phyloP scores from a whole-genome alignment of 768 basidiomycete genomes.

The Psilocybe subaeruginosa region DNA sequence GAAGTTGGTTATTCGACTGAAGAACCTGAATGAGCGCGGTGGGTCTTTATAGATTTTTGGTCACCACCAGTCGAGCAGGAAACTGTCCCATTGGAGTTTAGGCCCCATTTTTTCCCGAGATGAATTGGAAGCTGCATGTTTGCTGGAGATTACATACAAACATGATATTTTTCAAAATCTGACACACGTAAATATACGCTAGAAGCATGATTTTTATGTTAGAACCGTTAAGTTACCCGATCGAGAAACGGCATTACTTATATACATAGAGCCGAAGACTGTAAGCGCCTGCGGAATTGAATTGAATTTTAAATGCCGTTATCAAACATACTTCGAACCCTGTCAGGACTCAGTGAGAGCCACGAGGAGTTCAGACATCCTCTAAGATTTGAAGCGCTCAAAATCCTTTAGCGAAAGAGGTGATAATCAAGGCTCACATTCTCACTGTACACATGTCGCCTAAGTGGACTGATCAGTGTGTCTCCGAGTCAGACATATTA shows the following conservation, averaged over 20 bases:
- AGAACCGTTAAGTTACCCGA: background rate
- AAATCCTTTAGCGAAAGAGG: too few species aligned
- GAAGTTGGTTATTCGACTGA: conserved; percentile 19
- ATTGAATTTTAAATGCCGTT: background rate
- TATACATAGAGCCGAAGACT: background rate
- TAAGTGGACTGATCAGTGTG: background rate
- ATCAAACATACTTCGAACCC: too few species aligned
- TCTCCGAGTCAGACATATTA: background rate
- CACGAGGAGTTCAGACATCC: too few species aligned
- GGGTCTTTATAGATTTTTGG: conserved; percentile 16
- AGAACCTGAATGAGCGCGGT: background rate
- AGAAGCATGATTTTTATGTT: background rate
- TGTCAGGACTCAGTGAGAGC: too few species aligned
- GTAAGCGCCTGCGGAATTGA: background rate
- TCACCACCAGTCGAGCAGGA: background rate
- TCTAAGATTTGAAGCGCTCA: too few species aligned
- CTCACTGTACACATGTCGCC: background rate
- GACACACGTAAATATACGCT: conserved; percentile 10
- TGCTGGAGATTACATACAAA: background rate
- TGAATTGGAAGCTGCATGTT: background rate
- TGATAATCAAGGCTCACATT: too few species aligned
- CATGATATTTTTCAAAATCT: background rate
- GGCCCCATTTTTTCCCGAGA: background rate
- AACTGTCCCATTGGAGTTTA: background rate
- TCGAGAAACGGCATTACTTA: background rate